Evolutionary conservation across 1,139 yeast species (phyloP), one percentile per base, ranked within the genome.

Genomic region (Magnusiomyces tetraspermus): DNA sequence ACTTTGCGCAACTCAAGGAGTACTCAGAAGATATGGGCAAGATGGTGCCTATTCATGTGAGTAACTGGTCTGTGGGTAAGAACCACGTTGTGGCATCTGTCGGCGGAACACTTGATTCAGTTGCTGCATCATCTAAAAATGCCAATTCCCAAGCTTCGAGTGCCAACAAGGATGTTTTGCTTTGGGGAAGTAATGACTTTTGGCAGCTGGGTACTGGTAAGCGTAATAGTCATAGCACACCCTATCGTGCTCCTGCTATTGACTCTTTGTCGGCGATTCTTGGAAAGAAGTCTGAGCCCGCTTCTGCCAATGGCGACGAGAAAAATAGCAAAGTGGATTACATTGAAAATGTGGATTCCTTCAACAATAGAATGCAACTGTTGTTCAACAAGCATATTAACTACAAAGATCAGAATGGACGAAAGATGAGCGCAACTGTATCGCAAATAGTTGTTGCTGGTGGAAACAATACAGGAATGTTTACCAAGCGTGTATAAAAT

Each of bases 171-270:
- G 92, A 85, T 62, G 84, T 88, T 22, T 67, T 85, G 47, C 77
- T 74, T 2, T 87, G 95, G 86, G 98, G 98, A 21, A 83, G 82
- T 46, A 90, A 89, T 65, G 85, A 82, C 61, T 72, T 60, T 59
- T 95, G 94, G 23, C 96, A 90, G 69, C 75, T 86, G 49, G 97
- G 95, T 21, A 88, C 82, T 62, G 95, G 96, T 23, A 85, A 83
- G 63, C 72, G 76, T 40, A 76, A 76, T 55, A 83, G 83, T 64
- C 68, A 76, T 17, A 71, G 82, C 37, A 75, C 74, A 59, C 95
- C 96, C 0, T 15, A 63, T 80, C 45, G 87, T 24, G 53, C 59
- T 44, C 53, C 52, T 17, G 56, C 55, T 19, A 40, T 58, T 23
- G 58, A 44, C 6, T 22, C 40, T 5, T n/a, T 36, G 6, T 36